Percentiles rank a stretch among this genome's conserved stretches.
Evolutionary conservation across 257 asterid genomes (phyloP).

Genomic region (Solanum ossicruentum): DNA sequence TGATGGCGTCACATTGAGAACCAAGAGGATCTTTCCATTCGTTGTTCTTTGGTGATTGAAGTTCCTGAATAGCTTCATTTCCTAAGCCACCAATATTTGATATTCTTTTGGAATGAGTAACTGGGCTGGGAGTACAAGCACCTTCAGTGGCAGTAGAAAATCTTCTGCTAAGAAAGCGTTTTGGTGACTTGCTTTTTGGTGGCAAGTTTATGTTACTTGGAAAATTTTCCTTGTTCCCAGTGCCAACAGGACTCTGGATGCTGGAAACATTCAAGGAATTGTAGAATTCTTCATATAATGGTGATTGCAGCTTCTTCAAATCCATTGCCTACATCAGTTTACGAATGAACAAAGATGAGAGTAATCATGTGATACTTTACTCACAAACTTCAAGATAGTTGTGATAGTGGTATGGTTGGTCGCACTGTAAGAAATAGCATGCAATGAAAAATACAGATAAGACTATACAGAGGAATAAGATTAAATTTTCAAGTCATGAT

Average conservation of each 20-base stretch:
- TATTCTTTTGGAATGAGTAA: conserved; percentile 47
- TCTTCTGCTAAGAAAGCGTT: conserved; percentile 46
- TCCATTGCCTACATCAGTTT: conserved; percentile 59
- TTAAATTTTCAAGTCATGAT: neutral
- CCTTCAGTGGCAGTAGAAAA: conserved; percentile 63
- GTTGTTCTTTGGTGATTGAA: conserved; percentile 15
- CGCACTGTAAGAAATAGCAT: neutral
- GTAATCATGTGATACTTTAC: neutral
- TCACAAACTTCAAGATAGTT: neutral
- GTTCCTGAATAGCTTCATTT: conserved; percentile 40
- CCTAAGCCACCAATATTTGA: conserved; percentile 51
- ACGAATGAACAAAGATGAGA: neutral
- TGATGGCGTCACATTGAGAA: conserved; percentile 49
- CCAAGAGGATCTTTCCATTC: conserved; percentile 35
- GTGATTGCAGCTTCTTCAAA: conserved; percentile 83
- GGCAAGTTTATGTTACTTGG: conserved; percentile 65
- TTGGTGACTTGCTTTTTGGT: conserved; percentile 91
- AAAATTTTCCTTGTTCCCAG: conserved; percentile 72
- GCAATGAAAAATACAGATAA: neutral
- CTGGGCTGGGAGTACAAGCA: conserved; percentile 54
- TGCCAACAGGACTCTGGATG: conserved; percentile 40
- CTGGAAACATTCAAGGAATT: conserved; percentile 62
- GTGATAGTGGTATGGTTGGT: neutral
- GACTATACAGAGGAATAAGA: neutral
- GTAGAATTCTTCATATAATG: conserved; percentile 76